A percentile compares a stretch with the other conserved stretches of the same genome.
phyloP scores from a whole-genome alignment of 257 asterid species.

The Solanum rostratum region DNA sequence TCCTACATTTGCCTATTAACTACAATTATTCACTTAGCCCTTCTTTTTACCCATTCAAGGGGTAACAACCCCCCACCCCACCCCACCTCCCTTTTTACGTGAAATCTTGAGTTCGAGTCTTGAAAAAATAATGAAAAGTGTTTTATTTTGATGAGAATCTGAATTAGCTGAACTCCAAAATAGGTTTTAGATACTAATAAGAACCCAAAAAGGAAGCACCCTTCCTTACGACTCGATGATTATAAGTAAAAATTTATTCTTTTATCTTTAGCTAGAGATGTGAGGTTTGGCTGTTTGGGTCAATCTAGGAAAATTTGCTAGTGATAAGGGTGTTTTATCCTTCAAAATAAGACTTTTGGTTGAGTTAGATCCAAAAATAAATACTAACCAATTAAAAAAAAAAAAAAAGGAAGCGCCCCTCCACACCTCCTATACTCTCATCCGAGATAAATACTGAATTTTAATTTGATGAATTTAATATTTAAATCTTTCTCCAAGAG shows the following conservation, averaged over 20 bases:
- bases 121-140: background rate
- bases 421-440: background rate
- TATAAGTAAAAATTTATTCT: too few species aligned
- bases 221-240: background rate
- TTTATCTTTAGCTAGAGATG: too few species aligned
- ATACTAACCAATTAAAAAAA: background rate
- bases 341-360: background rate
- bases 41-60: background rate
- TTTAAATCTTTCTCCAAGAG: background rate
- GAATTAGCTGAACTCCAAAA: background rate
- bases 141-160: background rate
- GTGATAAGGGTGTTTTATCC: background rate
- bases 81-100: too few species aligned
- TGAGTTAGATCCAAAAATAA: background rate
- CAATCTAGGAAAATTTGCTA: background rate
- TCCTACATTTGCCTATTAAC: slow-evolving; percentile 22
- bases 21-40: slow-evolving; percentile 35
- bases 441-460: background rate
- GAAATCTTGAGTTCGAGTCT: background rate
- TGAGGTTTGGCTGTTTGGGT: background rate
- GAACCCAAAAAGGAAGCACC: background rate
- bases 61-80: background rate
- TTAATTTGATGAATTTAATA: background rate
- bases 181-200: background rate
- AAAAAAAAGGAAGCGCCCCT: background rate